These are phyloP conservation scores for Scedosporium apiospermum DNA, from an alignment of 2,329 filamentous ascomycete species.

Conservation along the genomic window DNA sequence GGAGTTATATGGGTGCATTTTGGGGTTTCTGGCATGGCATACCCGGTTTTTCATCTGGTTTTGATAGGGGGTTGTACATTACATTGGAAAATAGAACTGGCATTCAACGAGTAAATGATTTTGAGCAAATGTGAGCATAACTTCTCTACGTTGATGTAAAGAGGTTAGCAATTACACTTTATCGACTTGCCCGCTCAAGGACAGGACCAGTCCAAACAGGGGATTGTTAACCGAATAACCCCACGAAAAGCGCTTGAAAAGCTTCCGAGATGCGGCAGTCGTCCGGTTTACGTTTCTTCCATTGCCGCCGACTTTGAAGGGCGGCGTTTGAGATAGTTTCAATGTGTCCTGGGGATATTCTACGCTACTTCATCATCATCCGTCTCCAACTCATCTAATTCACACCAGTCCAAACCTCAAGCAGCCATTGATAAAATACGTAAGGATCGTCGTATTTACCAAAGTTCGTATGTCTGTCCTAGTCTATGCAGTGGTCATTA, in stretches of 20 bases:
- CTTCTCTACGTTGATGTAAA: too few relatives aligned
- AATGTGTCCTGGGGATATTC: too few relatives aligned
- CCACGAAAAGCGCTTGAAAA: too few relatives aligned
- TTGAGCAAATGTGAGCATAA: too few relatives aligned
- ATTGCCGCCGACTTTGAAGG: too few relatives aligned
- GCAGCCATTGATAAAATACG: neutral
- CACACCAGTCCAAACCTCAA: neutral
- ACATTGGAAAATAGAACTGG: neutral
- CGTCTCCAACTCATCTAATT: neutral
- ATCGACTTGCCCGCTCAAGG: too few relatives aligned
- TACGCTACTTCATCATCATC: neutral
- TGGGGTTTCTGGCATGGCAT: neutral
- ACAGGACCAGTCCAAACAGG: too few relatives aligned
- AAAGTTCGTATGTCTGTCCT: neutral
- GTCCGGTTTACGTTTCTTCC: too few relatives aligned
- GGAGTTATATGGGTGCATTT: neutral
- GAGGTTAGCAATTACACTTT: too few relatives aligned
- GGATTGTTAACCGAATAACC: too few relatives aligned
- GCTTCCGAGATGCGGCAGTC: too few relatives aligned
- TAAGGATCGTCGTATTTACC: neutral
- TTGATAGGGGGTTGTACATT: neutral
- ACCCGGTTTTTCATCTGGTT: neutral
- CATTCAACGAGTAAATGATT: neutral
- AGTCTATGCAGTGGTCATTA: conserved; percentile 1
- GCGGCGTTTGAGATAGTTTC: too few relatives aligned